Evolutionary conservation across 306 rosid genomes (phyloP).

Genomic region (Inga leiocalycina): DNA sequence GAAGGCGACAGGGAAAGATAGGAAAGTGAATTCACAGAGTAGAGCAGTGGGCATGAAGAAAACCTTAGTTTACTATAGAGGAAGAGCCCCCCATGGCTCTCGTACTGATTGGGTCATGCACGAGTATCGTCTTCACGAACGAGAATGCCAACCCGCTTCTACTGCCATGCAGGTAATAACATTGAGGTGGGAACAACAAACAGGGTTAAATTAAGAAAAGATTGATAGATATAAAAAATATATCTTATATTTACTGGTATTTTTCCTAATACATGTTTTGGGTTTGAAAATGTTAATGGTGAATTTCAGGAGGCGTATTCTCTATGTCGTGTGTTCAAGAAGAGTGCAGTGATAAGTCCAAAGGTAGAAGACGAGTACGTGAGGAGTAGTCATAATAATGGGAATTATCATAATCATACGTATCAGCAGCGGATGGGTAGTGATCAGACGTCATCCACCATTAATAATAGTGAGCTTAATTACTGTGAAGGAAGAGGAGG

Average conservation of each 20-base stretch:
- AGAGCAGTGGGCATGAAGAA: conserved; percentile 85
- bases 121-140: conserved; percentile 88
- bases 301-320: conserved; percentile 85
- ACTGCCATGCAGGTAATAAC: conserved; percentile 60
- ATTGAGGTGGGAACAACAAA: too few relatives aligned
- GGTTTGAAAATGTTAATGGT: too few relatives aligned
- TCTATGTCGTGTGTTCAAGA: conserved; percentile 84
- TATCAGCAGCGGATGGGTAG: conserved; percentile 42
- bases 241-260: too few relatives aligned
- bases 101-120: conserved; percentile 98
- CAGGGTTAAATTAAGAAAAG: too few relatives aligned
- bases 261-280: too few relatives aligned
- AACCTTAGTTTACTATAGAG: conserved; percentile 91
- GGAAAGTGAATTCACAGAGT: conserved; percentile 76
- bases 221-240: too few relatives aligned
- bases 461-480: conserved; percentile 42
- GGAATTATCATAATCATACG: conserved; percentile 31
- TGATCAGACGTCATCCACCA: conserved; percentile 61
- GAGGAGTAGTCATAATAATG: conserved; percentile 34
- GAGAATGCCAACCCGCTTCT: conserved; percentile 67
- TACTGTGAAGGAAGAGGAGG: conserved; percentile 71
- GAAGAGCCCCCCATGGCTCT: conserved; percentile 90
- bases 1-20: conserved; percentile 95
- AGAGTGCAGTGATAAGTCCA: conserved; percentile 56
- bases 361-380: conserved; percentile 64